Evolutionary conservation across 2,329 filamentous ascomycete genomes (phyloP), one percentile per base, ranked within the genome.

Genomic region (Apiospora saccharicola): DNA sequence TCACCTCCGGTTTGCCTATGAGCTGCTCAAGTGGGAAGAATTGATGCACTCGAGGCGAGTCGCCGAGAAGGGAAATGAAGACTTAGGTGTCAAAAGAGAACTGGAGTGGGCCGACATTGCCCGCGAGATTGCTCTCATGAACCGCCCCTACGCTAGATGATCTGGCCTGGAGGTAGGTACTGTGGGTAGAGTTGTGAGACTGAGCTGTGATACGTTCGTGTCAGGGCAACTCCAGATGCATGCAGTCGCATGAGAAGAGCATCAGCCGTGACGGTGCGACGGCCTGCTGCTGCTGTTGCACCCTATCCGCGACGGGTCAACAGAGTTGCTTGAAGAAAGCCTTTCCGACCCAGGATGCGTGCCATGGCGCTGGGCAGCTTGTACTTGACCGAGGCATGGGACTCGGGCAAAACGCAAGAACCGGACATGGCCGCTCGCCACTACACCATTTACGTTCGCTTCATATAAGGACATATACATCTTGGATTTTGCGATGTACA

Each of bases 11-110:
- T 99, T 99, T 83, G 93, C 93, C 76, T 98, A 98, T 79, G 96
- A 99, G 83, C 88, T 99, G 43, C 87, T 99, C 69, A 97, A 97
- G 81, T 98, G 96, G 94, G 96, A 99, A 82, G 96, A 98, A 82
- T 83, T 88, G 44, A 90, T 95, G 74, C 90, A 89, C 78, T 78
- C 79, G 64, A 82, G 77, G 81, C 87, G 83, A 81, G 88, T 83
- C 80, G 86, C 82, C 82, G 86, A 80, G 78, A 85, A 80, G 80
- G 84, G 67, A 78, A 72, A 64, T 2, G 75, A 71, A n/a, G 70
- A 78, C 41, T 75, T 74, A 2, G 78, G 81, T 8, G 76, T 92
- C 72, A 91, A 90, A 77, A 88, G 96, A 75, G 95, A 98, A 78
- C 86, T 98, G 43, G 96, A 98, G 83, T 99, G 96, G 96, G 89